A percentile compares a stretch with the other conserved stretches of the same genome.
These are phyloP conservation scores for Salvia splendens DNA, from an alignment of 257 asterid genomes.

Conservation along the genomic window DNA sequence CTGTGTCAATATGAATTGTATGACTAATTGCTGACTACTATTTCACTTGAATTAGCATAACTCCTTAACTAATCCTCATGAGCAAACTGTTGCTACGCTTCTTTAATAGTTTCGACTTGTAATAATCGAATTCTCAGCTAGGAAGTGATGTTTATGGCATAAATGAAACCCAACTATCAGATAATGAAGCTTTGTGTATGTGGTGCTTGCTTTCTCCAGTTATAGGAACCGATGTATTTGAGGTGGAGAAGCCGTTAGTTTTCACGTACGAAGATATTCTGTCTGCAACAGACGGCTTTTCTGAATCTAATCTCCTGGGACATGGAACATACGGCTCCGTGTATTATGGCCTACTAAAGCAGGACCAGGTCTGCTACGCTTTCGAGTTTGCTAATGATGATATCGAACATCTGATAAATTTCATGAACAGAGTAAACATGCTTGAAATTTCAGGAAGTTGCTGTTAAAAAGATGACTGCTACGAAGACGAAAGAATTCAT, in stretches of 20 bases:
- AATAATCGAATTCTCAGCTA: neutral
- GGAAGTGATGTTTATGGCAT: neutral
- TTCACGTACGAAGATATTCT: conserved; percentile 69
- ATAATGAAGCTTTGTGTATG: neutral
- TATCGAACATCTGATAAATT: conserved; percentile 17
- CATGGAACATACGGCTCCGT: conserved; percentile 94
- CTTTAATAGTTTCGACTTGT: neutral
- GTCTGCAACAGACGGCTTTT: conserved; percentile 75
- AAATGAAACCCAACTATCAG: neutral
- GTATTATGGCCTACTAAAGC: conserved; percentile 69
- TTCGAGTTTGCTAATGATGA: conserved; percentile 17
- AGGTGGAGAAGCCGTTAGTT: conserved; percentile 86
- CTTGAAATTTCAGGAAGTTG: conserved; percentile 71
- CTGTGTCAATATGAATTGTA: neutral
- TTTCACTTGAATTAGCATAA: neutral
- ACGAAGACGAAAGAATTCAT: conserved; percentile 87
- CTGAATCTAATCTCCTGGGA: conserved; percentile 88
- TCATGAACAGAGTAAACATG: conserved; percentile 11
- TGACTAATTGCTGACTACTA: neutral
- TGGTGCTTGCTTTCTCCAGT: conserved; percentile 52
- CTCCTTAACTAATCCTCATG: neutral
- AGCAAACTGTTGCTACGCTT: conserved; percentile 5
- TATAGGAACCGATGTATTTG: conserved; percentile 78
- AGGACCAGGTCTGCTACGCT: conserved; percentile 67
- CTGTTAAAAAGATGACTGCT: conserved; percentile 84